phyloP scores from a whole-genome alignment of 2,329 filamentous ascomycete species.

The Thielaviopsis ethacetica region DNA sequence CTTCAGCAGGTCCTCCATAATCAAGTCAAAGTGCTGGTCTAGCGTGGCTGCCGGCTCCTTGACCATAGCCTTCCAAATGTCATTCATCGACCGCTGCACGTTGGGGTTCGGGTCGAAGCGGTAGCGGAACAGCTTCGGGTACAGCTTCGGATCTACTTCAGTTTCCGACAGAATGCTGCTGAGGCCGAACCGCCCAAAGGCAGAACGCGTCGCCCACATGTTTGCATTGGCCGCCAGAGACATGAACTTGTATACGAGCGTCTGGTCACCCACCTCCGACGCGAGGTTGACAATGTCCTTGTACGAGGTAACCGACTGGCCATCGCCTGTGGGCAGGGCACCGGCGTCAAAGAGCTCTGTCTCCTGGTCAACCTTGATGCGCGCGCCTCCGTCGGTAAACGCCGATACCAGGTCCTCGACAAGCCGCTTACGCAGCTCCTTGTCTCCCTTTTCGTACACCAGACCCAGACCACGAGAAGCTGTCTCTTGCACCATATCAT shows the following conservation, averaged over 20 bases:
- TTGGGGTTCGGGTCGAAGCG: conserved; percentile 89
- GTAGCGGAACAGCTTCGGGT: conserved; percentile 88
- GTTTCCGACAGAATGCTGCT: conserved; percentile 85
- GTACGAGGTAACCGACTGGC: conserved; percentile 82
- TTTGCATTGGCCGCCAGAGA: conserved; percentile 88
- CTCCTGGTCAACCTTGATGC: conserved; percentile 72
- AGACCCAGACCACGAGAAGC: conserved; percentile 80
- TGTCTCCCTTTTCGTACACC: conserved; percentile 84
- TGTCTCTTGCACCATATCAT: conserved; percentile 91
- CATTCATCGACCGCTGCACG: conserved; percentile 88
- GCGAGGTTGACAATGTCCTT: conserved; percentile 95
- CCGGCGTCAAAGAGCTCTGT: conserved; percentile 90
- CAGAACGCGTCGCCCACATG: conserved; percentile 92
- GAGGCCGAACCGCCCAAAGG: conserved; percentile 85
- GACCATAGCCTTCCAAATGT: conserved; percentile 93
- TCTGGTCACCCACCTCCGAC: conserved; percentile 91
- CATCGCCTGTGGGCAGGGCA: conserved; percentile 75
- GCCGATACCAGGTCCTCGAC: conserved; percentile 77
- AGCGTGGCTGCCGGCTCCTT: conserved; percentile 68
- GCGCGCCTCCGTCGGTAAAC: conserved; percentile 62
- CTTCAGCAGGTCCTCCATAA: conserved; percentile 72
- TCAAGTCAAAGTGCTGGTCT: conserved; percentile 69
- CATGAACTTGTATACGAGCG: conserved; percentile 98
- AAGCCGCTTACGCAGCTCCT: conserved; percentile 61
- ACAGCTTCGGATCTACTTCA: conserved; percentile 77